Evolutionary conservation across 805 yeast genomes (phyloP), one percentile per base, ranked within the genome.

Genomic region (Soucietia sequanensis): DNA sequence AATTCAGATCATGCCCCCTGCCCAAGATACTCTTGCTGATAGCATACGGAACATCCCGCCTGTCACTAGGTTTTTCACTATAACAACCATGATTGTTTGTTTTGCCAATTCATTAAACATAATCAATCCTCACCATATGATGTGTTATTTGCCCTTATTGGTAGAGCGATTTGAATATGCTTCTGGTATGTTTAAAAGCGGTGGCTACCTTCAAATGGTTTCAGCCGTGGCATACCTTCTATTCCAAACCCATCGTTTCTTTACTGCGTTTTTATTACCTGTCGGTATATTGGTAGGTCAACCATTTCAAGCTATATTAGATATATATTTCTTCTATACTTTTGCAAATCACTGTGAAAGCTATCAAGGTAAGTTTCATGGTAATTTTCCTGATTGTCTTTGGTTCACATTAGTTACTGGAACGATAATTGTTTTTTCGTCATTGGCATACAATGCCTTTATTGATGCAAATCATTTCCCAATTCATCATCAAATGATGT

Each of bases 341-440:
- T 78, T 75, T 54, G 73, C 81, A 28, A 68, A 70, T 43, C 78
- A 78, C 12, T 54, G 79, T 35, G 86, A 80, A 54, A 70, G 50
- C 30, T 33, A 37, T 12, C 45, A 49, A 51, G 62, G 73, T 48
- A 43, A 78, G 61, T 63, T 80, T 69, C 55, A 57, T 42, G 49
- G 68, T 16, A 69, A 68, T 41, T 58, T 72, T 29, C 76, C 81
- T 1, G 84, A 80, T 51, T 79, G 75, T 48, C 53, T 74, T 14
- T 80, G 73, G 67, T 80, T 77, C 41, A 66, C 71, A 4, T 50
- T 75, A 37, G 54, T 76, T 5, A 59, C 75, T 3, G 68, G 79
- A 9, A 74, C 80, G 5, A 48, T 71, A 21, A 69, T 77, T 11
- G 50, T 71, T n/a, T 15, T 63, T 3, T 34, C 55, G 5, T 50